Evolutionary conservation across 2,329 filamentous ascomycete genomes (phyloP), one percentile per base, ranked within the genome.

Genomic region (Colletotrichum navitas): DNA sequence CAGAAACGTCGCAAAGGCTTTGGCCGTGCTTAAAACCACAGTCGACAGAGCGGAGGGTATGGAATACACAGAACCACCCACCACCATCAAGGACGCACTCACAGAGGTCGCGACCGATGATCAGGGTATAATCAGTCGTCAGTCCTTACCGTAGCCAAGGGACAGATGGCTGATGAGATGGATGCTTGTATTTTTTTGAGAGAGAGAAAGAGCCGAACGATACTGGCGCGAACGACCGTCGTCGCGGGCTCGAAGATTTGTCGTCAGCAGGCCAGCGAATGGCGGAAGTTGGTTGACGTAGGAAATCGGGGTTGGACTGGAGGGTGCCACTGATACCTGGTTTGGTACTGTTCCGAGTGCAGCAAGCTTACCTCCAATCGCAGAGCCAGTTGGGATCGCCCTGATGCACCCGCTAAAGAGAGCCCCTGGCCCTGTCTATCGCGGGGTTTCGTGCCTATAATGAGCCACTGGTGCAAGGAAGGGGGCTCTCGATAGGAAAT

Each of bases 381-480:
- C 8, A 21, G 43, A 45, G 52, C 54, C 52, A 64, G 64, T 71
- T 72, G 45, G 54, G 66, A 69, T 69, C 60, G 65, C 69, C 69
- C 69, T 69, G 59, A 47, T 72, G 65, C 65, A 34, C 65, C 69
- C 69, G 54, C 69, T 72, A 72, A 64, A 69, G 52, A 59, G 55
- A 69, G 65, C 59, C 69, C 69, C 69, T 69, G 60, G 69, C 66
- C 69, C 65, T 69, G 66, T 68, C 60, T n/a, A 71, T 41, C 67
- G 70, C 70, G 70, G 70, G 70, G 70, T 72, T 59, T 63, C 62
- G 55, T 70, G 49, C 68, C 61, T 72, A 62, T 32, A 66, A 32
- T 52, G 61, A 71, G 47, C 41, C 55, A 14, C 47, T 39, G 66
- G 71, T 65, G 62, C 58, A 66, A 47, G 66, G 61, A 62, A 62